Base-by-base conservation (phyloP, 495 filamentous ascomycete species). In the Hypoxylon cercidicola region DNA sequence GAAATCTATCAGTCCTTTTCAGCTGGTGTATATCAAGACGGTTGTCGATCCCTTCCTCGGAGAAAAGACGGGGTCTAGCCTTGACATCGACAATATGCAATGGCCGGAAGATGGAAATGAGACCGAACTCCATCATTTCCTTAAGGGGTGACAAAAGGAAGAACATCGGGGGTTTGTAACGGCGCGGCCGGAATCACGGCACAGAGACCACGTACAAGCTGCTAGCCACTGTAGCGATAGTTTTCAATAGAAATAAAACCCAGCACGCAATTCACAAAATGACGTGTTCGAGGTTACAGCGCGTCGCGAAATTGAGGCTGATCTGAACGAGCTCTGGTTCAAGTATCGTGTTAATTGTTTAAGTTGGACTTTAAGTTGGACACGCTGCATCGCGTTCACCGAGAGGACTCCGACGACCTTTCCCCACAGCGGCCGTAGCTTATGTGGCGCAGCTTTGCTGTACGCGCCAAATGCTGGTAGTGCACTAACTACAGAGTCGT, bases 311-410 rank as follows among this genome's bases (percentile, higher is more conserved):
- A 53, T 54, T 52, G 65, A 68, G 54, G 65, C 48, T 63, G 34
- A 64, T 52, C 8, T 25, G 6, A 18, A 56, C 65, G 65, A 7
- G 65, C 44, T 41, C 35, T 44, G 16, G 62, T 23, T 47, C 21
- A 48, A 34, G 49, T 46, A 60, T 35, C 39, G 40, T 32, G 46
- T 60, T 64, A 32, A 60, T 68, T 60, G 18, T 45, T 48, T 12
- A 12, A 3, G 35, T 13, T 39, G 35, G 4, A 13, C 4, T 16
- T 15, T 41, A 16, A 41, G 39, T 54, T 59, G 28, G 44, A 68
- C 55, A 64, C 18, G 46, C 16, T 60, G 55, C 16, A 56, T 69
- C 66, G 66, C 66, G 55, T 64, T 69, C 61, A 61, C 66, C 66
- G 66, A 61, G 66, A 68, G 66, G 60, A 61, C 66, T 64, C 66